Percentiles rank a stretch among this genome's conserved stretches.
Evolutionary conservation across 164 flowering plant genomes (phyloP).

Genomic region (Vitis rotundifolia): DNA sequence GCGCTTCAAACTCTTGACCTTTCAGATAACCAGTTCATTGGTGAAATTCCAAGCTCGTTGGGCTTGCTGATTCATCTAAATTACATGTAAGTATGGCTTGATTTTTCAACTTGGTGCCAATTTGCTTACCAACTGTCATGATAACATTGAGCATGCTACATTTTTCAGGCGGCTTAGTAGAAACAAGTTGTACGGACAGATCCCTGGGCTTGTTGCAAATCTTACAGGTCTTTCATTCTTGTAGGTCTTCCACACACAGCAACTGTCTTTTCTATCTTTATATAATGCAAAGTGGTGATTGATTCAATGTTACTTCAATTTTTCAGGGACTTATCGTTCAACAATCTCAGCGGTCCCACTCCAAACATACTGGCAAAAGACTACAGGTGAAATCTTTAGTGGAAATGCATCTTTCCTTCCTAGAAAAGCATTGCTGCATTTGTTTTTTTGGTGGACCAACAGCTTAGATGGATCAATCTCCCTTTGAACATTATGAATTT

Average conservation of each 20-base stretch:
- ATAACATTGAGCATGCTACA: constrained; percentile 18
- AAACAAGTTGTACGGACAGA: constrained; percentile 74
- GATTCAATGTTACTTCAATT: no score
- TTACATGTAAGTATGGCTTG: constrained; percentile 70
- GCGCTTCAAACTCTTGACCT: constrained; percentile 84
- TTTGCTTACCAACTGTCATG: background rate
- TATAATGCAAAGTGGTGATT: background rate
- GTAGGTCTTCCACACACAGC: constrained; percentile 48
- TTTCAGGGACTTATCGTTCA: constrained; percentile 86
- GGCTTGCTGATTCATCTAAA: constrained; percentile 65
- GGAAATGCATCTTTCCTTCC: background rate
- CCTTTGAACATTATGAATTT: no score
- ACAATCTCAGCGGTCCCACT: constrained; percentile 84
- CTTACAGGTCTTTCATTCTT: constrained; percentile 86
- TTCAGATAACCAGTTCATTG: constrained; percentile 77
- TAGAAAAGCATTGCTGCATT: background rate
- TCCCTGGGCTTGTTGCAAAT: constrained; percentile 71
- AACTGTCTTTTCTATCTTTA: constrained; percentile 3
- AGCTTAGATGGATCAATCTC: no score
- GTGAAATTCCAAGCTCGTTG: constrained; percentile 82
- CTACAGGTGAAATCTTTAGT: constrained; percentile 62
- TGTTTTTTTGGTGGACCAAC: background rate
- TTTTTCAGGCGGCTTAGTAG: constrained; percentile 75
- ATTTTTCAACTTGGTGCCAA: background rate
- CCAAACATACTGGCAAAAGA: constrained; percentile 83